Base-by-base conservation (phyloP, 805 yeast genomes). In the Diddensiella transvaalensis region DNA sequence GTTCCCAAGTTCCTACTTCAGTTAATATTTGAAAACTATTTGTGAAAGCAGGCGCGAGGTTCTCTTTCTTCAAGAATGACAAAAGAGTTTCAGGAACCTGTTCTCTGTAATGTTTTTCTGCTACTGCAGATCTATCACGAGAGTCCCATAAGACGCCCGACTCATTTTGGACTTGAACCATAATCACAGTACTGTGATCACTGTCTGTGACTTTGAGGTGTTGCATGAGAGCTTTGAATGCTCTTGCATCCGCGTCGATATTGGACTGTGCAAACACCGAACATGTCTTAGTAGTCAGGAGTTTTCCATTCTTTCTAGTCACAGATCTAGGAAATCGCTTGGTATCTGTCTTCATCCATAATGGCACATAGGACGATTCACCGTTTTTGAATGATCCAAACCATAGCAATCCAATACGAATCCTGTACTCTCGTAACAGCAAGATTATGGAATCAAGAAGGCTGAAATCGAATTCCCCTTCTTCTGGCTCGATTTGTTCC, bases 361-460 rank as follows among this genome's bases (percentile, higher is more conserved):
- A 21, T 6, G 55, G 55, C 3, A 42, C 44, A 24, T 52, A 52
- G 18, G 48, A 13, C 4, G 55, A 52, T 38, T 37, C 46, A 18
- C 57, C 57, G 30, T 53, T 53, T 22, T 53, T 53, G 32, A 53
- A 53, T 11, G 57, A 42, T 29, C 57, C 57, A 44, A 53, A 53
- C 57, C 57, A 53, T 4, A 52, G 49, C 22, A 53, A 40, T 2
- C 40, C 48, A 8, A 53, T 24, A 8, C 46, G 24, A 19, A 53
- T 19, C 2, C 23, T 43, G 40, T 51, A 17, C 5, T 17, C n/a
- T 2, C 55, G 44, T 11, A 46, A 45, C 2, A 6, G 26, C 23
- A 19, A 38, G 3, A 53, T 42, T 32, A 37, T 22, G 13, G 19
- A 32, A 35, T 51, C 53, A 21, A 53, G 22, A 6, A 40, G 42